Conservation (phyloP, 345 rosid genomes). For the Eucalyptus microcorys region DNA sequence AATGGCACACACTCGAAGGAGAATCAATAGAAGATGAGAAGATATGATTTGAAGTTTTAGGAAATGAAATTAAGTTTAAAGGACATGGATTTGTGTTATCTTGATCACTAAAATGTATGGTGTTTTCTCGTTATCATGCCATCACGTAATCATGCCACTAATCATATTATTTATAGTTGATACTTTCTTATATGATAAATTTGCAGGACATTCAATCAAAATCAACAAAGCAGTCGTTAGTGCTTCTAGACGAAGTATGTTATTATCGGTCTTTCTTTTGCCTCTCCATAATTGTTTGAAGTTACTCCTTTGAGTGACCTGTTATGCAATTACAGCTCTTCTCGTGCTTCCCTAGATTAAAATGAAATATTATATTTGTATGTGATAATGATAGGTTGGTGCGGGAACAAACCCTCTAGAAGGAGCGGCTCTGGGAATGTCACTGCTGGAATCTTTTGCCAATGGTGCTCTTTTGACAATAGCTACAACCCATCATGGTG, state of each 20-base stretch:
- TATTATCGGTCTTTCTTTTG: background rate
- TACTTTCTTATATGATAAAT: background rate
- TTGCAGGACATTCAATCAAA: slow-evolving; percentile 68
- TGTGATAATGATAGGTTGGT: slow-evolving; percentile 46
- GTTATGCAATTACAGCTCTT: background rate
- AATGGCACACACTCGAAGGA: background rate
- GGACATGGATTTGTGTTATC: background rate
- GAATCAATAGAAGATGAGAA: background rate
- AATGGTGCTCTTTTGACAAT: slow-evolving; percentile 61
- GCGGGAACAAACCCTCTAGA: slow-evolving; percentile 98
- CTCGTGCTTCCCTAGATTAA: background rate
- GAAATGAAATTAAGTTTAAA: background rate
- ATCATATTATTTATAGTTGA: background rate
- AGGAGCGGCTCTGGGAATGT: slow-evolving; percentile 95
- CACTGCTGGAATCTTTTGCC: slow-evolving; percentile 83
- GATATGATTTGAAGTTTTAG: background rate
- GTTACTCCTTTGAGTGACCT: background rate
- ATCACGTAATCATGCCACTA: background rate
- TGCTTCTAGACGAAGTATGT: slow-evolving; percentile 91
- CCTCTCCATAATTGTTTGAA: background rate
- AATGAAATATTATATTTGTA: background rate
- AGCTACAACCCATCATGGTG: slow-evolving; percentile 93
- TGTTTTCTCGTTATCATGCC: background rate
- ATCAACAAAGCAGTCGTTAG: slow-evolving; percentile 69
- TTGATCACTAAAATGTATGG: background rate